Evolutionary conservation across 208 protist species (phyloP), one percentile per base, ranked within the genome.

Genomic region (Leishmania tarentolae): DNA sequence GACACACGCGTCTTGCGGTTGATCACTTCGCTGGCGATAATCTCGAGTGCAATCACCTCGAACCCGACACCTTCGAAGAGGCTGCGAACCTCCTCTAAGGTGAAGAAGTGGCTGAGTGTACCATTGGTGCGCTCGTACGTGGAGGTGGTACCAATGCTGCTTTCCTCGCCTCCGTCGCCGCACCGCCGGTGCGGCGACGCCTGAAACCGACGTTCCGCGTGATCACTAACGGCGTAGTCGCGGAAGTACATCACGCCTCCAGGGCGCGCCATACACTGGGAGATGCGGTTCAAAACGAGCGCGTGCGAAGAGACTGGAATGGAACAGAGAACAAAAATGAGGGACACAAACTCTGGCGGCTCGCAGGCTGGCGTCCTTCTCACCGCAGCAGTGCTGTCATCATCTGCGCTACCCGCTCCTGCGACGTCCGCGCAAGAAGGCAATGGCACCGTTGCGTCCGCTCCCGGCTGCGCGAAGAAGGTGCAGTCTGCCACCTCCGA

Each of bases 261-360:
- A 7, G 88, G 88, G 42, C 79, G 80, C 52, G 52, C 40, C 90
- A 98, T 93, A 75, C 91, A 94, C 9, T 65, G 75, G 3, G 86
- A 85, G 53, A 96, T 80, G 84, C 93, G 95, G 13, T 68, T 75
- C 56, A 97, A 50, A 42, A 95, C 91, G 1, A 86, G 15, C 3
- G 50, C 40, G 66, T 96, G 91, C 9, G 84, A 65, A 17, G 87
- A 87, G 31, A 94, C 89, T 2, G 95, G 87, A 75, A 99, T 97
- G 15, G 97, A 97, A 46, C 95, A 98, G 9, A 99, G 86, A 1
- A 99, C 97, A 89, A 99, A 99, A n/a, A 98, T 94, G 80, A 99
- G 93, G 3, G 96, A 96, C 5, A 96, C 94, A 50, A 99, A 92
- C 31, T 90, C 80, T 0, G 95, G 90, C 40, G 19, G 53, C 69